Evolutionary conservation across 2,329 filamentous ascomycete species (phyloP).

Genomic region (Penicillium sclerotigenum): DNA sequence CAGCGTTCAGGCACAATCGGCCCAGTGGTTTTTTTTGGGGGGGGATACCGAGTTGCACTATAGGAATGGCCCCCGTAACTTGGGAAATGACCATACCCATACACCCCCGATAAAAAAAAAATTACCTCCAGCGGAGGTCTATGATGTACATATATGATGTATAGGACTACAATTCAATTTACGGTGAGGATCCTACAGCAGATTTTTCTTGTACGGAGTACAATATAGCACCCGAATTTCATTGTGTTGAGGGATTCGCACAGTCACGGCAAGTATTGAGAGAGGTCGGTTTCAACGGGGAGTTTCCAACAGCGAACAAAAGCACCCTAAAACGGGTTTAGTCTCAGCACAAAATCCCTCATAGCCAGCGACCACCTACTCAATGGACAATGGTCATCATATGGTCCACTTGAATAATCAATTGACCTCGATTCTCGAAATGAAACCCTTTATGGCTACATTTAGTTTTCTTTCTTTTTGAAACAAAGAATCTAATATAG

Average conservation of each 20-base stretch:
- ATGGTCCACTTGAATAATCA: conserved; percentile 2
- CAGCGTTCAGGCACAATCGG: conserved; percentile 8
- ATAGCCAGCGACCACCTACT: conserved; percentile 9
- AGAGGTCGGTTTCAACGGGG: background rate
- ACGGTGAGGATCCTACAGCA: background rate
- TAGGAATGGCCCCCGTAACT: background rate
- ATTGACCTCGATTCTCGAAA: background rate
- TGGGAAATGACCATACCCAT: conserved; percentile 1
- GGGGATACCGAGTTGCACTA: background rate
- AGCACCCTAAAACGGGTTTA: conserved; percentile 7
- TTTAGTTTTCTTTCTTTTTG: background rate
- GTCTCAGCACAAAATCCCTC: conserved; percentile 20
- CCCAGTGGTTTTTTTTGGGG: background rate
- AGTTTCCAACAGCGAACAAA: background rate
- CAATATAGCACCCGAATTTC: background rate
- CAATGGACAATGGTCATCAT: conserved; percentile 6
- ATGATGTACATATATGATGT: too few species aligned
- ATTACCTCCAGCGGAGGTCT: background rate
- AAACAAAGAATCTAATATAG: background rate
- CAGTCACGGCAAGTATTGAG: background rate
- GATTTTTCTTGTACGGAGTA: background rate
- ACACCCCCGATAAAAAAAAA: background rate
- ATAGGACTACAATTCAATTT: too few species aligned
- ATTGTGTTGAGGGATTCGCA: conserved; percentile 6
- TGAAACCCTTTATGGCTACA: background rate